A percentile compares a stretch with the other conserved stretches of the same genome.
Evolutionary conservation across 2,329 filamentous ascomycete species (phyloP).

Genomic region (Penicillium sp.): DNA sequence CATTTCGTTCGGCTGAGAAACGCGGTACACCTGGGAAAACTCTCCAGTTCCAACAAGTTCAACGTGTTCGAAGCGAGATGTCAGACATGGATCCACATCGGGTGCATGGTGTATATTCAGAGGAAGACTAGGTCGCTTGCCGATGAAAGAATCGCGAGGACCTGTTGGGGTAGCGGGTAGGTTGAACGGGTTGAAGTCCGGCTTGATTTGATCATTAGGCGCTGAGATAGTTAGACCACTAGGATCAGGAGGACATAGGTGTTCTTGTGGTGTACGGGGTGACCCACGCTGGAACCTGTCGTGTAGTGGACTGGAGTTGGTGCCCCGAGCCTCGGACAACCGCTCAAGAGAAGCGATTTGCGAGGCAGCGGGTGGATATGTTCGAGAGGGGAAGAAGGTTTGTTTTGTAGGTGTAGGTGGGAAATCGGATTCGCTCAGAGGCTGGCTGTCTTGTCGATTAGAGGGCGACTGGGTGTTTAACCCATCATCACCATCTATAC

Average conservation of each 20-base stretch:
- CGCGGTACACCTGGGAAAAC: constrained; percentile 90
- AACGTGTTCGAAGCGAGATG: constrained; percentile 78
- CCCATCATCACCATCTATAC: constrained; percentile 77
- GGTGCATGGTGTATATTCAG: constrained; percentile 72
- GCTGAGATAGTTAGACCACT: constrained; percentile 83
- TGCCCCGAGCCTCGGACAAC: constrained; percentile 37
- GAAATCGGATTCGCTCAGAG: constrained; percentile 69
- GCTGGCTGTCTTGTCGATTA: constrained; percentile 60
- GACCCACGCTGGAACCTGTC: constrained; percentile 60
- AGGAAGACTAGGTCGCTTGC: constrained; percentile 68
- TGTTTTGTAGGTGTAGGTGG: constrained; percentile 93
- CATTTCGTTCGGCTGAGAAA: constrained; percentile 55
- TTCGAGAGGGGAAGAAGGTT: constrained; percentile 43
- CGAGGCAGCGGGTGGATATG: constrained; percentile 38
- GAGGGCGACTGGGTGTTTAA: constrained; percentile 63
- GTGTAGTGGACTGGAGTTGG: constrained; percentile 62
- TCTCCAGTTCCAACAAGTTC: constrained; percentile 84
- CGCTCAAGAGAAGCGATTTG: constrained; percentile 42
- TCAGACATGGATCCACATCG: constrained; percentile 76
- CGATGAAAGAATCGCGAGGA: constrained; percentile 61
- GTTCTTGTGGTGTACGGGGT: constrained; percentile 80
- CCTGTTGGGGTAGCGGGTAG: constrained; percentile 84
- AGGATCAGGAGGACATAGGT: constrained; percentile 75
- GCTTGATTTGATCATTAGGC: constrained; percentile 49
- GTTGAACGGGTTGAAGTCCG: constrained; percentile 50